Conservation (phyloP, 2,329 filamentous ascomycete genomes). For the Fusarium hostae region DNA sequence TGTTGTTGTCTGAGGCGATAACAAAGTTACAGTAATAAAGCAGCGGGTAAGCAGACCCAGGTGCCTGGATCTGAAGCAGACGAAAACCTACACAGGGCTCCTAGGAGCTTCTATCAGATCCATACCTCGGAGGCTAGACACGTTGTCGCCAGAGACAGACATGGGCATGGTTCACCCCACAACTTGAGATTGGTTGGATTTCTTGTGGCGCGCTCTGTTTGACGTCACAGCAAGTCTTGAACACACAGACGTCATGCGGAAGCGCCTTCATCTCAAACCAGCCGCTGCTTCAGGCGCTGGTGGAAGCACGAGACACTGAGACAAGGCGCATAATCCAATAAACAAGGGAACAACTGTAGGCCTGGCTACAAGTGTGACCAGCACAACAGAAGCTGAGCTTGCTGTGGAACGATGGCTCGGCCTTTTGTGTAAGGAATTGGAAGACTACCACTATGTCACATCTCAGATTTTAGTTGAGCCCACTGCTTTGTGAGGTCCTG, state of each 20-base stretch:
- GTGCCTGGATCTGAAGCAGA: slow-evolving; percentile 1
- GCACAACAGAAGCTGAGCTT: slow-evolving; percentile 24
- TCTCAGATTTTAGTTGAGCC: slow-evolving; percentile 1
- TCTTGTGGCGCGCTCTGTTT: slow-evolving; percentile 43
- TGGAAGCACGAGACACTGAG: slow-evolving; percentile 28
- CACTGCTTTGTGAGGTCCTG: slow-evolving; percentile 4
- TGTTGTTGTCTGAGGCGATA: neutral
- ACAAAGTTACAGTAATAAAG: neutral
- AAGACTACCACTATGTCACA: neutral
- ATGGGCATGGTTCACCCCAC: slow-evolving; percentile 30
- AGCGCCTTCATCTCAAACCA: slow-evolving; percentile 31
- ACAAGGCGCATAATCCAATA: slow-evolving; percentile 18
- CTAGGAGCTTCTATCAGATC: neutral
- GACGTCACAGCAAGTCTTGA: slow-evolving; percentile 41
- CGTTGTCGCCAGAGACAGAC: slow-evolving; percentile 41
- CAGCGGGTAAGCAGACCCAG: neutral
- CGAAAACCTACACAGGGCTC: neutral
- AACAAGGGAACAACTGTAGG: neutral
- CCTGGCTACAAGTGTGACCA: neutral
- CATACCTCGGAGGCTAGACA: slow-evolving; percentile 32
- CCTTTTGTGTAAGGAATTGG: neutral
- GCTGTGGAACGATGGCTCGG: slow-evolving; percentile 6
- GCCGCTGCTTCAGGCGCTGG: slow-evolving; percentile 38
- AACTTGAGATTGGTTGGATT: slow-evolving; percentile 46
- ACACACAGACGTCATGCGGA: slow-evolving; percentile 43